Base-by-base conservation (phyloP, 2,329 filamentous ascomycete genomes). In the Parascedosporium putredinis region DNA sequence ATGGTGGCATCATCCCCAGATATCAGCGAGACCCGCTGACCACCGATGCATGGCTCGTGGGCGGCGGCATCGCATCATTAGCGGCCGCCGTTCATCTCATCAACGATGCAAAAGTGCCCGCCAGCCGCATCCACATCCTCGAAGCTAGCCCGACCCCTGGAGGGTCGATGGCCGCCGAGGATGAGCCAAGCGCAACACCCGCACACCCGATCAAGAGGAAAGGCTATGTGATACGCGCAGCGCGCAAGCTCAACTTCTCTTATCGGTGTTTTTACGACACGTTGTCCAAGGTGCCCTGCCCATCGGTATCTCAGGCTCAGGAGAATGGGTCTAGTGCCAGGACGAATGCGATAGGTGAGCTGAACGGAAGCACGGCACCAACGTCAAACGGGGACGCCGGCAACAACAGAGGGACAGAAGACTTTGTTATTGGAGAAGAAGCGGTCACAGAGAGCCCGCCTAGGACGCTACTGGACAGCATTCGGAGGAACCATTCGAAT, bases 181-280 rank as follows among this genome's bases (percentile, higher is more conserved):
- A 42, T 5, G 38, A 42, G 10, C 47, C 47, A 14, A 24, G 20
- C 24, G 33, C 9, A n/a, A n/a, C 31, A 25, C 47, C 47, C 2
- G 33, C 16, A 22, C 34, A 31, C 12, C n/a, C 27, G 27, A 7
- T 12, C 7, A 12, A 31, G 27, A 31, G 46, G 24, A 59, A 61
- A 27, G 64, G 65, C 1, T 67, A 66, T 47, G 58, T 66, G 45
- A 63, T 63, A 48, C 63, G 62, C 20, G 61, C 60, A 6, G 65
- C 61, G 20, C 58, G 62, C 16, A 59, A 65, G 54, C 62, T 65
- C 45, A 58, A 60, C 27, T 61, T 59, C 36, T 62, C 63, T 29
- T 65, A 60, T 16, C 56, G 57, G 33, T 64, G 60, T 27, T 57
- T 66, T 43, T 60, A 59, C 45, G 60, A 63, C 31, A 53, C 50